Conservation (phyloP, 2,329 filamentous ascomycete genomes). For the Fusarium devonianum region DNA sequence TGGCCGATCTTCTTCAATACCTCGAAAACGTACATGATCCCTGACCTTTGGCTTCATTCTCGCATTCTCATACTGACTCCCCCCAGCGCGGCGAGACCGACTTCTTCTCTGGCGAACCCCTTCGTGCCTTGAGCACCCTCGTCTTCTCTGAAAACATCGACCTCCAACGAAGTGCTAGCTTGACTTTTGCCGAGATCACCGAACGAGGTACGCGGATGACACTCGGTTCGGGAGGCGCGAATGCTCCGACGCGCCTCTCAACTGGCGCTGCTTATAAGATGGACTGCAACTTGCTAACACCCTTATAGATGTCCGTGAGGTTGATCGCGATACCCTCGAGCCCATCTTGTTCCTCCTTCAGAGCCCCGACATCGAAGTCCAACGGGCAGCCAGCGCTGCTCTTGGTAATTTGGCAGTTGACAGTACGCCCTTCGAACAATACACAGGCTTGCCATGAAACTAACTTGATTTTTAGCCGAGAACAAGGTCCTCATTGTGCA, state of each 20-base stretch:
- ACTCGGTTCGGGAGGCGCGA: neutral
- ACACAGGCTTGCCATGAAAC: conserved; percentile 33
- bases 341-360: conserved; percentile 95
- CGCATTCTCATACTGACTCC: conserved; percentile 43
- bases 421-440: conserved; percentile 65
- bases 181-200: conserved; percentile 99
- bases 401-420: conserved; percentile 97
- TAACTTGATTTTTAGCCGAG: conserved; percentile 72
- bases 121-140: conserved; percentile 90
- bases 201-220: conserved; percentile 77
- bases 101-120: conserved; percentile 95
- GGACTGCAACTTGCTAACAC: conserved; percentile 21
- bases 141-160: conserved; percentile 99
- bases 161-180: conserved; percentile 92
- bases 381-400: conserved; percentile 93
- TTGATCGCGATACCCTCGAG: conserved; percentile 92
- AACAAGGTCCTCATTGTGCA: conserved; percentile 98
- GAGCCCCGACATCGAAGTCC: conserved; percentile 95
- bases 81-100: conserved; percentile 90
- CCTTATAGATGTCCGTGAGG: conserved; percentile 88
- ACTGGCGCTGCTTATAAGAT: neutral
- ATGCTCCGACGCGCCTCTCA: neutral
- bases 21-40: conserved; percentile 84
- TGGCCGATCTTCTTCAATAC: conserved; percentile 93
- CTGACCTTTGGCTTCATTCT: too few relatives aligned